Base-by-base conservation (phyloP, 2,329 filamentous ascomycete genomes). In the Bipolaris bicolor region DNA sequence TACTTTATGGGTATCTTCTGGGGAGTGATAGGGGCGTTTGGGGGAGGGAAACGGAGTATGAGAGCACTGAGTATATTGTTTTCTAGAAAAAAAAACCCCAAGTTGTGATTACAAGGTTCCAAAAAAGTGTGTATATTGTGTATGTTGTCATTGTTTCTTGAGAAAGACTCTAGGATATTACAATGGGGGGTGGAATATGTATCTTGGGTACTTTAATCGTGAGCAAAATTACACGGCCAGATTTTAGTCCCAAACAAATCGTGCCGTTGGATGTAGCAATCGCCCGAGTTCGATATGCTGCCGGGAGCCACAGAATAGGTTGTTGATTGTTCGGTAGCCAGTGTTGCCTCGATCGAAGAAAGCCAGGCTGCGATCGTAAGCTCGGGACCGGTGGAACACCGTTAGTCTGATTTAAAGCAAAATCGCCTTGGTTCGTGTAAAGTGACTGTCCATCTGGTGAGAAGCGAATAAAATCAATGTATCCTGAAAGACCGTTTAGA, bases 261-360 rank as follows among this genome's bases (percentile, higher is more conserved):
- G 52, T 24, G 20, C 61, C 16, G 16, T 55, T 40, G 36, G 37
- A 26, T 43, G 58, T 54, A 50, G 45, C 37, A 16, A 41, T 51
- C 24, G 7, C 49, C 2, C 1, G 29, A 33, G 52, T 10, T 52
- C 47, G 58, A 62, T 57, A 60, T 36, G 57, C 52, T 41, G 48
- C 37, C 18, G 54, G 61, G 52, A 65, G 56, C 61, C 56, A 64
- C 37, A 63, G 33, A 15, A 57, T 48, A 11, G 49, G 50, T 41
- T 61, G 49, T 44, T 54, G 36, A 29, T 60, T 50, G 37, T 34
- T 52, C 15, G 45, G 46, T 41, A 66, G 49, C 54, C 57, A 62
- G 39, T 55, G 48, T 29, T 57, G 26, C 54, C 57, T 16, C 11
- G 59, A 47, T 50, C 51, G 34, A 20, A 58, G 5, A 22, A 49